Percentiles rank a stretch among this genome's conserved stretches.
Conservation (phyloP, 179 eudicot species). For the Silene coronaria region DNA sequence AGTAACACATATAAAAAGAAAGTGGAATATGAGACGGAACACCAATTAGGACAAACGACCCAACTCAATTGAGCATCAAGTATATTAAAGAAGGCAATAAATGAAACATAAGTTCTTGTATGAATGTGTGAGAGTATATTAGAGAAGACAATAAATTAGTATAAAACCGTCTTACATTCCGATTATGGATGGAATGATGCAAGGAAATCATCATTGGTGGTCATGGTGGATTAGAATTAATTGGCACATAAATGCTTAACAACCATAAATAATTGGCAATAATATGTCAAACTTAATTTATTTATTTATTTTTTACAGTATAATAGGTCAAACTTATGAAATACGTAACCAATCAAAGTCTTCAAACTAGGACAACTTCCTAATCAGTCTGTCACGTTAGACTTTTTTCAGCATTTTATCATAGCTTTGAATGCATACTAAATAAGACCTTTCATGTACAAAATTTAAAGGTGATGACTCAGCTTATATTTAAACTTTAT, state of each 20-base stretch:
- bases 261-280: neutral
- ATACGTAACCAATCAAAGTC: neutral
- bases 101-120: no score
- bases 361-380: neutral
- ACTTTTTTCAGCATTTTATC: neutral
- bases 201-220: neutral
- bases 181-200: neutral
- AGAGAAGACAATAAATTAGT: no score
- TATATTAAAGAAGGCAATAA: no score
- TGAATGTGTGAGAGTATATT: no score
- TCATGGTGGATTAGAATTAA: neutral
- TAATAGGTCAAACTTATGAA: neutral
- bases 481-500: neutral
- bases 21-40: no score
- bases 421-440: neutral
- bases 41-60: no score
- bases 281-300: no score
- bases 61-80: no score
- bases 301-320: no score
- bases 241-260: neutral
- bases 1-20: no score
- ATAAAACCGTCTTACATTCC: no score
- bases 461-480: neutral
- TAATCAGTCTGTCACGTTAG: neutral
- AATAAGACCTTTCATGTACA: neutral